Conservation (phyloP, 1,284 basidiomycete genomes). For the Vanrija sp. region DNA sequence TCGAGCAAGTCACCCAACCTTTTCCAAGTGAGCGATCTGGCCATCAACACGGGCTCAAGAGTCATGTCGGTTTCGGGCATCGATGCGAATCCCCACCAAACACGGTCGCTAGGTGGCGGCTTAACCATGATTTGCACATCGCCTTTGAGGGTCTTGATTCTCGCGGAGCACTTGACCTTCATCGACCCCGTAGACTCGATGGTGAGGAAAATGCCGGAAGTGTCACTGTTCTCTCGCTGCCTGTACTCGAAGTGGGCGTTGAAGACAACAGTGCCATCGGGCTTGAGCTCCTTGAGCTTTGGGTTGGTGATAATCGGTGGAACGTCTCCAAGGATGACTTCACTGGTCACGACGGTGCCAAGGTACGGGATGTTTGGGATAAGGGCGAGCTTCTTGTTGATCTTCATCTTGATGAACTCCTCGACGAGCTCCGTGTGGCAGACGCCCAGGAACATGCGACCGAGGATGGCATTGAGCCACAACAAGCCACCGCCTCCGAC, state of each 20-base stretch:
- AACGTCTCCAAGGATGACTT: conserved; percentile 81
- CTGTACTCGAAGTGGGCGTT: conserved; percentile 76
- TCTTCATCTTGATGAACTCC: conserved; percentile 73
- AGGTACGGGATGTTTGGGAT: conserved; percentile 85
- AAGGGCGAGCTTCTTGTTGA: conserved; percentile 91
- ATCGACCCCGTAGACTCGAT: conserved; percentile 77
- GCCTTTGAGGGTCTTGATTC: conserved; percentile 82
- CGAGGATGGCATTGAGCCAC: conserved; percentile 92
- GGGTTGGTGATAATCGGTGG: conserved; percentile 82
- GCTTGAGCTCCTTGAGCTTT: conserved; percentile 93
- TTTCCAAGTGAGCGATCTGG: conserved; percentile 53
- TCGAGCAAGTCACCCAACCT: conserved; percentile 89
- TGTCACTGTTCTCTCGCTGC: conserved; percentile 37
- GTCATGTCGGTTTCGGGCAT: conserved; percentile 82
- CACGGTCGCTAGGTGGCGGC: conserved; percentile 87
- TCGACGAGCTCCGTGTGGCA: conserved; percentile 80
- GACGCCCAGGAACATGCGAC: conserved; percentile 85
- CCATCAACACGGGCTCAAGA: conserved; percentile 89
- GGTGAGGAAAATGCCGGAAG: conserved; percentile 82
- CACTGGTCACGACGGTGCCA: conserved; percentile 76
- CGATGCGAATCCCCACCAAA: conserved; percentile 98
- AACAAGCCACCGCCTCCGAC: conserved; percentile 90
- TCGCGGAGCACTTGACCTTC: conserved; percentile 77
- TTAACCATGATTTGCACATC: conserved; percentile 88
- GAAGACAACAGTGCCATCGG: conserved; percentile 84